Conservation (phyloP, 129 eudicot genomes). For the Helichrysum umbraculigerum region DNA sequence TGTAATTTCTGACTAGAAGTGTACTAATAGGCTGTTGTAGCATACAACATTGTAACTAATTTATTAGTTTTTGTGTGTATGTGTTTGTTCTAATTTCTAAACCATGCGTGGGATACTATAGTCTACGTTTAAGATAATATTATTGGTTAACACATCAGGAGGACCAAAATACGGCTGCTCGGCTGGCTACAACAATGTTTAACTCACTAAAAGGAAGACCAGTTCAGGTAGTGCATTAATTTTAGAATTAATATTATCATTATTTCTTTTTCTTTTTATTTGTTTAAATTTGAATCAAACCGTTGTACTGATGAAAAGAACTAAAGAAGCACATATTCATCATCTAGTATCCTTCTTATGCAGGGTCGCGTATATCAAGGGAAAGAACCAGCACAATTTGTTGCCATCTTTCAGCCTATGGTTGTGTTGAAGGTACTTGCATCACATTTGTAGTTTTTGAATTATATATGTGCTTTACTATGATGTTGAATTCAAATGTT, state of each 20-base stretch:
- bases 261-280: not conserved
- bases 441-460: constrained; percentile 1
- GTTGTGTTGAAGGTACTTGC: constrained; percentile 86
- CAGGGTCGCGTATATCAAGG: constrained; percentile 97
- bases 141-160: constrained; percentile 46
- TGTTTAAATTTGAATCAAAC: not conserved
- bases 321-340: not conserved
- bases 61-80: constrained; percentile 6
- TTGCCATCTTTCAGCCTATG: constrained; percentile 97
- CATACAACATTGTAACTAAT: not conserved
- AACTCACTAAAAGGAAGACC: constrained; percentile 95
- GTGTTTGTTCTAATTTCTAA: not conserved
- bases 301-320: not conserved
- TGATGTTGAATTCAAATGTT: constrained; percentile 8
- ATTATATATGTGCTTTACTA: not conserved
- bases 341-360: constrained; percentile 13
- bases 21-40: not conserved
- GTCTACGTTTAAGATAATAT: constrained; percentile 1
- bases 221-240: constrained; percentile 49
- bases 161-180: constrained; percentile 75
- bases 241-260: not conserved
- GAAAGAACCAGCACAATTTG: constrained; percentile 95
- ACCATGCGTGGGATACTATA: constrained; percentile 7
- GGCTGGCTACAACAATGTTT: constrained; percentile 77
- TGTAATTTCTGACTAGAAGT: not conserved